Percentiles rank a stretch among this genome's conserved stretches.
phyloP scores from a whole-genome alignment of 257 asterid species.

The Verbena officinalis region DNA sequence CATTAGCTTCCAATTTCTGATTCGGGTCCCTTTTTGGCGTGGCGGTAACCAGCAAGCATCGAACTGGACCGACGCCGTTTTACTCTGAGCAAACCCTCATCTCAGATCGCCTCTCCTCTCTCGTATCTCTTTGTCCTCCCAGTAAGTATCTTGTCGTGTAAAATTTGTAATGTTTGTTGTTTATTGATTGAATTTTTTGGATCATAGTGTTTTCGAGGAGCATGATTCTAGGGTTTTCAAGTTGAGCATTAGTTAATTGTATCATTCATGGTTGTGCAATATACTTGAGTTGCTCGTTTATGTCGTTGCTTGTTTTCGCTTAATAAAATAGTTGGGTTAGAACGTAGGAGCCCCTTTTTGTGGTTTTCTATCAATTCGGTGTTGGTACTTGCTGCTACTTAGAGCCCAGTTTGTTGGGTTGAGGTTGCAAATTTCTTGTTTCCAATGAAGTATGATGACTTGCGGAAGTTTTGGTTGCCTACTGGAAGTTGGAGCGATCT shows the following conservation, averaged over 20 bases:
- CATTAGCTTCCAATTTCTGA: conserved; percentile 4
- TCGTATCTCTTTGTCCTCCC: background rate
- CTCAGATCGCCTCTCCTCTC: conserved; percentile 27
- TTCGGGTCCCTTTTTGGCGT: conserved; percentile 24
- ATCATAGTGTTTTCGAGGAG: conserved; percentile 29
- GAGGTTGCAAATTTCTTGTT: conserved; percentile 6
- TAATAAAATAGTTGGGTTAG: background rate
- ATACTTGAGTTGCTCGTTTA: background rate
- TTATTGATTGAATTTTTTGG: background rate
- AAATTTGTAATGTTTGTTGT: background rate
- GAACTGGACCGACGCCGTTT: conserved; percentile 17
- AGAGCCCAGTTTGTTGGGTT: conserved; percentile 6
- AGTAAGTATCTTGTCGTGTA: conserved; percentile 2
- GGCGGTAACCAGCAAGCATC: conserved; percentile 20
- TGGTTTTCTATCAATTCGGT: background rate
- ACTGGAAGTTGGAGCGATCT: background rate
- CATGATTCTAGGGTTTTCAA: background rate
- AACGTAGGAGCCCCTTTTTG: no score
- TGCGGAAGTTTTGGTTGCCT: background rate
- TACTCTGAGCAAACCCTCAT: conserved; percentile 28
- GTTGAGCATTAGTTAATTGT: background rate
- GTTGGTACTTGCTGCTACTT: background rate
- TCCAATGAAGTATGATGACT: background rate
- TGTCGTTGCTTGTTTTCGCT: background rate
- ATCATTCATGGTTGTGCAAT: background rate